These are phyloP conservation scores for Saccharomycopsis oosterbeekiorum DNA, from an alignment of 805 yeast genomes.

Conservation along the genomic window DNA sequence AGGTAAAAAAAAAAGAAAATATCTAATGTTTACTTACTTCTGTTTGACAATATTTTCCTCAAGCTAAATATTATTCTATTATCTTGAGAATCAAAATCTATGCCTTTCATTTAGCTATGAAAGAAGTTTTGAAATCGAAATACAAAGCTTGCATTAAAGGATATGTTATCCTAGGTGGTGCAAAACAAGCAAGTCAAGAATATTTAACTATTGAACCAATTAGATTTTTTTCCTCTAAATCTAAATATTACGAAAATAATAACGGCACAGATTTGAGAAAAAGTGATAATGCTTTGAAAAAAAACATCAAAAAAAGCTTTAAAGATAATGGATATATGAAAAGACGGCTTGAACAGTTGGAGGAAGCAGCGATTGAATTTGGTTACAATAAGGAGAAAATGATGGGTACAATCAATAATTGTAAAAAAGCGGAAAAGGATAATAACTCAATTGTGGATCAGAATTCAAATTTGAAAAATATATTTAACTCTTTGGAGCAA, in stretches of 20 bases:
- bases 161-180: too few species aligned
- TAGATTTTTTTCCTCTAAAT: too few species aligned
- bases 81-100: too few species aligned
- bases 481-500: conserved; percentile 26
- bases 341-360: conserved; percentile 31
- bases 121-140: too few species aligned
- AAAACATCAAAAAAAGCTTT: not conserved
- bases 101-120: too few species aligned
- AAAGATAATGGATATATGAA: conserved; percentile 24
- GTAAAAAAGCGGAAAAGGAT: not conserved
- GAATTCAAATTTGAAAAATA: conserved; percentile 20
- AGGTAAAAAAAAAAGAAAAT: not conserved
- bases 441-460: conserved; percentile 21
- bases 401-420: not conserved
- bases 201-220: too few species aligned
- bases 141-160: too few species aligned
- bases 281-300: not conserved
- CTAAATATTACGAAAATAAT: not conserved
- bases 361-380: conserved; percentile 33
- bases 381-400: conserved; percentile 28
- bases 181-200: too few species aligned
- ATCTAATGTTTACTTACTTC: not conserved
- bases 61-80: too few species aligned
- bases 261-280: not conserved
- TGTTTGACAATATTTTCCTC: not conserved